Percentiles rank a stretch among this genome's conserved stretches.
Conservation (phyloP, 192 early-diverging fungal species). For the Kickxella alabastrina region DNA sequence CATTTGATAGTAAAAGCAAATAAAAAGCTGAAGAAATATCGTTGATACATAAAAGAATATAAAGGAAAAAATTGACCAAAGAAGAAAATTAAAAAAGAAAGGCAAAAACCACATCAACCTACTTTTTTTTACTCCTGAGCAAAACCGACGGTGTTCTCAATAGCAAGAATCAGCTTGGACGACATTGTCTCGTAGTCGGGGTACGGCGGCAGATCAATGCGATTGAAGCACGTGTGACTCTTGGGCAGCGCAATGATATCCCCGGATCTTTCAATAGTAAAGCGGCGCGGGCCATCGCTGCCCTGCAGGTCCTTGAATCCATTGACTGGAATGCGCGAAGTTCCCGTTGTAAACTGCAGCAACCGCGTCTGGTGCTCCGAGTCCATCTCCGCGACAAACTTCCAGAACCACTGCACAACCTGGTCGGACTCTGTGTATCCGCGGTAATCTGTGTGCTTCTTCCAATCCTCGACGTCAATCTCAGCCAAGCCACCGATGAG, state of each 20-base stretch:
- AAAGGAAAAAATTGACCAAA: background rate
- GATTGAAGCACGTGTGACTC: slow-evolving; percentile 97
- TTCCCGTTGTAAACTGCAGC: slow-evolving; percentile 97
- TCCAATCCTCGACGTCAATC: slow-evolving; percentile 98
- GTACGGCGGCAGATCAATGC: slow-evolving; percentile 94
- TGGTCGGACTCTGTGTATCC: slow-evolving; percentile 97
- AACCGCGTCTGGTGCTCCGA: slow-evolving; percentile 90
- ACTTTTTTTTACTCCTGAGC: slow-evolving; percentile 81
- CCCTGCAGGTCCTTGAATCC: slow-evolving; percentile 99
- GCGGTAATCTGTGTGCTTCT: slow-evolving; percentile 96
- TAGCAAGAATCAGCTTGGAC: slow-evolving; percentile 82
- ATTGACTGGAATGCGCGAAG: slow-evolving; percentile 96
- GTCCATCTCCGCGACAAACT: slow-evolving; percentile 83
- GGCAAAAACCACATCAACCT: slow-evolving; percentile 7
- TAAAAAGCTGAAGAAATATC: background rate
- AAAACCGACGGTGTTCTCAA: slow-evolving; percentile 96
- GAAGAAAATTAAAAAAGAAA: slow-evolving; percentile 1
- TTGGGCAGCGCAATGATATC: slow-evolving; percentile 85
- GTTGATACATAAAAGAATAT: background rate
- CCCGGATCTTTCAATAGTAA: slow-evolving; percentile 93
- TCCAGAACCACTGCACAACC: slow-evolving; percentile 96
- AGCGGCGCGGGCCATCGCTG: slow-evolving; percentile 89
- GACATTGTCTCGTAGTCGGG: slow-evolving; percentile 70
- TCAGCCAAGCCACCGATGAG: slow-evolving; percentile 96
- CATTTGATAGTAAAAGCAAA: background rate